Base-by-base conservation (phyloP, 768 basidiomycete genomes). In the Boletus sensibilis region DNA sequence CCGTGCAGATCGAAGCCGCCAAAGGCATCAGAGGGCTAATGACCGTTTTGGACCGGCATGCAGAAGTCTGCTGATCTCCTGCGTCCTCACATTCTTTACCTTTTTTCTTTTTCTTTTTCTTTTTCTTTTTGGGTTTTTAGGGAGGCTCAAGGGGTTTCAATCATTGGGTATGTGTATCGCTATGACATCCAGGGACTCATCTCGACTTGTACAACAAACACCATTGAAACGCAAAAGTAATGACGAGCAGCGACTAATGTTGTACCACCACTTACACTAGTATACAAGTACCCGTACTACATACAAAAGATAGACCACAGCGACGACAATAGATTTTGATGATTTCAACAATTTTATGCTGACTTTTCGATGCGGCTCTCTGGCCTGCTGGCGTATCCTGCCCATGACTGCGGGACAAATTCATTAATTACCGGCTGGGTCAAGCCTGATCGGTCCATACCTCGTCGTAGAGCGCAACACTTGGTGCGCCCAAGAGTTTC, bases 391-490 rank as follows among this genome's bases (percentile, higher is more conserved):
- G 94, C 93, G 70, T 97, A 98, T 4, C 96, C 96, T 2, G 91
- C 91, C 96, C 96, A 98, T 29, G 92, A 93, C 94, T 96, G 62
- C 37, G 38, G n/a, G 39, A 51, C 11, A 47, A 45, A n/a, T 44
- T 52, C 38, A 53, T 70, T 60, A 57, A 64, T 60, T 48, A 53
- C 52, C 39, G 58, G 40, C 54, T 53, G 57, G 31, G 45, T 45
- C 43, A 44, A 53, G 35, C 38, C 23, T 52, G 52, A 59, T 53
- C 47, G 41, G 33, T 43, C 58, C 84, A 49, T 67, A 96, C 94
- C 84, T 99, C 97, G 63, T 99, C 97, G 67, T 98, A 99, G 12
- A 98, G 71, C n/a, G 81, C 82, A 39, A 88, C 75, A 23, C 77
- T 75, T 51, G 81, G 71, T 5, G 82, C 82, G 14, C 84, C 86